phyloP scores from a whole-genome alignment of 495 filamentous ascomycete genomes.

The Penicilliopsis zonata region DNA sequence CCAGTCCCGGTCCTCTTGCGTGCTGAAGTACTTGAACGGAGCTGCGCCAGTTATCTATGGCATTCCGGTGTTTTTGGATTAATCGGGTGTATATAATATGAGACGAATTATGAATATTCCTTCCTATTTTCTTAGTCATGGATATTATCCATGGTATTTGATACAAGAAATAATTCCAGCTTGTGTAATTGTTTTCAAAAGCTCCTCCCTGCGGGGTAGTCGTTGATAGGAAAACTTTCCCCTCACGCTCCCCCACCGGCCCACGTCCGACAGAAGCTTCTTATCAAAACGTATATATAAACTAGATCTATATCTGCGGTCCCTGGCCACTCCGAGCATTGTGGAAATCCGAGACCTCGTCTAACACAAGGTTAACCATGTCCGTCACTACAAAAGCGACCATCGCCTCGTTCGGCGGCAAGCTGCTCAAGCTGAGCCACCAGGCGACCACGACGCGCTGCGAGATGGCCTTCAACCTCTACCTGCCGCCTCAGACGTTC shows the following conservation, averaged over 20 bases:
- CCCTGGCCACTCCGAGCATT: constrained; percentile 13
- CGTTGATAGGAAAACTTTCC: too few species aligned
- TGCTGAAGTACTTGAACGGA: constrained; percentile 81
- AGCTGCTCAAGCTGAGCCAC: constrained; percentile 88
- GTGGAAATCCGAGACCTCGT: constrained; percentile 5
- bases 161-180: too few species aligned
- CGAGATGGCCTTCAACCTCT: constrained; percentile 59
- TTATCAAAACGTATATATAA: too few species aligned
- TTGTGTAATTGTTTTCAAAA: too few species aligned
- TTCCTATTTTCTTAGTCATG: too few species aligned
- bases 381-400: constrained; percentile 75
- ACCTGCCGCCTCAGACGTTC: constrained; percentile 46
- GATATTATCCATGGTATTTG: too few species aligned
- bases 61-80: constrained; percentile 72
- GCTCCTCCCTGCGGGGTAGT: too few species aligned
- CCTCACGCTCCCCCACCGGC: too few species aligned
- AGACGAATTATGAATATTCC: too few species aligned
- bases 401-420: constrained; percentile 88
- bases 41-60: constrained; percentile 92
- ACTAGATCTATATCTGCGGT: too few species aligned
- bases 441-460: constrained; percentile 52
- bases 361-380: constrained; percentile 41
- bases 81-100: too few species aligned
- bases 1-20: constrained; percentile 57
- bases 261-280: too few species aligned